Conservation (phyloP, 2,329 filamentous ascomycete genomes). For the Epichloe sp. region DNA sequence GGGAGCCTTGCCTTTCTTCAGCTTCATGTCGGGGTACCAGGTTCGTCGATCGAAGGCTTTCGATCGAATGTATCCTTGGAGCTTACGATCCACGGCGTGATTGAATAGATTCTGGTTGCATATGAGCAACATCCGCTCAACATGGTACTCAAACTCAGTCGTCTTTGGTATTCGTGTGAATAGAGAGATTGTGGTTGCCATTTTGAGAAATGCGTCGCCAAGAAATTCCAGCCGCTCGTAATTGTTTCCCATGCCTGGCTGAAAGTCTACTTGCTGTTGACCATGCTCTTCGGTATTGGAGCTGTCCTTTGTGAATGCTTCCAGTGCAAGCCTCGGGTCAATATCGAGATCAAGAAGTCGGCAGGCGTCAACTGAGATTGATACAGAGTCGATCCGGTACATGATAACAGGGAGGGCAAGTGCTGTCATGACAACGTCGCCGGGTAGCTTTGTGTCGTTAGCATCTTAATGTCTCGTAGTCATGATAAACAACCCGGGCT, state of each 20-base stretch:
- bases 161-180: slow-evolving; percentile 65
- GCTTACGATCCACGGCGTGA: slow-evolving; percentile 51
- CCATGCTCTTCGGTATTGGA: slow-evolving; percentile 67
- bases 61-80: slow-evolving; percentile 70
- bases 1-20: slow-evolving; percentile 58
- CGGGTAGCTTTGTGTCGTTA: slow-evolving; percentile 41
- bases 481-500: slow-evolving; percentile 16
- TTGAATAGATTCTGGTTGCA: slow-evolving; percentile 87
- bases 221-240: slow-evolving; percentile 92
- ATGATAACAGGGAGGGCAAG: slow-evolving; percentile 75
- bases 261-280: slow-evolving; percentile 56
- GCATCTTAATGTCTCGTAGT: background rate
- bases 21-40: slow-evolving; percentile 77
- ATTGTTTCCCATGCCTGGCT: slow-evolving; percentile 80
- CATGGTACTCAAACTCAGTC: slow-evolving; percentile 78
- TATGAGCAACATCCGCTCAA: slow-evolving; percentile 78
- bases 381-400: slow-evolving; percentile 65
- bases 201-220: slow-evolving; percentile 88
- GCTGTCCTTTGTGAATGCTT: slow-evolving; percentile 86
- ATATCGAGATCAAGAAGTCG: slow-evolving; percentile 50
- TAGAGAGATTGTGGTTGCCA: slow-evolving; percentile 82
- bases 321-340: slow-evolving; percentile 57
- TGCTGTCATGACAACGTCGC: slow-evolving; percentile 56
- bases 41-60: slow-evolving; percentile 64
- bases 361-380: slow-evolving; percentile 70